These are phyloP conservation scores for Vitis hybrid DNA, from an alignment of 177 flowering plant genomes.

Conservation along the genomic window DNA sequence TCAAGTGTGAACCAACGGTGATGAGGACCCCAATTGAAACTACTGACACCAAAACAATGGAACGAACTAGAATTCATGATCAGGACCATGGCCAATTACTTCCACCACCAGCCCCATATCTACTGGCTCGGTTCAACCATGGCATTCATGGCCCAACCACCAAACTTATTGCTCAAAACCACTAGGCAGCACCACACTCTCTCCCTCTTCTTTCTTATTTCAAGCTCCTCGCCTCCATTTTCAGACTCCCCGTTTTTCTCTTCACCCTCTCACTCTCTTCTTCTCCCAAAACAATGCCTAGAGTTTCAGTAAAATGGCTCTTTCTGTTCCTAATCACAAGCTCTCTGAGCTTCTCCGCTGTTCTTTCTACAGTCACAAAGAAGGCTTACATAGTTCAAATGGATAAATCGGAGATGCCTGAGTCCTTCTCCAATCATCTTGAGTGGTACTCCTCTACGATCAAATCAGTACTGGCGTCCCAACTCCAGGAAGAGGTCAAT, in stretches of 20 bases:
- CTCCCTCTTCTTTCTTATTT: slow-evolving; percentile 10
- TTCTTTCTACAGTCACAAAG: slow-evolving; percentile 15
- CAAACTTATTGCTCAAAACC: slow-evolving; percentile 21
- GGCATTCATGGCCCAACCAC: slow-evolving; percentile 42
- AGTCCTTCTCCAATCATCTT: slow-evolving; percentile 34
- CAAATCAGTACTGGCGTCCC: slow-evolving; percentile 18
- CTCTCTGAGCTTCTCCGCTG: slow-evolving; percentile 13
- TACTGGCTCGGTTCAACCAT: slow-evolving; percentile 6
- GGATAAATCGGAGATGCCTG: slow-evolving; percentile 55
- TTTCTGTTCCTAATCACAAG: slow-evolving; percentile 20
- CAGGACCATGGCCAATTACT: slow-evolving; percentile 3
- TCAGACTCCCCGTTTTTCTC: neutral
- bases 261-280: neutral
- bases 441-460: slow-evolving; percentile 57
- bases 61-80: neutral
- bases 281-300: slow-evolving; percentile 16
- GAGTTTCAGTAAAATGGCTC: slow-evolving; percentile 28
- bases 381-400: slow-evolving; percentile 64
- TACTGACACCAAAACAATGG: neutral
- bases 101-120: slow-evolving; percentile 10
- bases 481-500: slow-evolving; percentile 3
- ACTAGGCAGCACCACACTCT: slow-evolving; percentile 10
- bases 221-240: neutral
- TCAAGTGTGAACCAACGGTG: no score
- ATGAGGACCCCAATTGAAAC: neutral